Conservation (phyloP, 2,329 filamentous ascomycete species). For the Paraphoma chrysanthemicola region DNA sequence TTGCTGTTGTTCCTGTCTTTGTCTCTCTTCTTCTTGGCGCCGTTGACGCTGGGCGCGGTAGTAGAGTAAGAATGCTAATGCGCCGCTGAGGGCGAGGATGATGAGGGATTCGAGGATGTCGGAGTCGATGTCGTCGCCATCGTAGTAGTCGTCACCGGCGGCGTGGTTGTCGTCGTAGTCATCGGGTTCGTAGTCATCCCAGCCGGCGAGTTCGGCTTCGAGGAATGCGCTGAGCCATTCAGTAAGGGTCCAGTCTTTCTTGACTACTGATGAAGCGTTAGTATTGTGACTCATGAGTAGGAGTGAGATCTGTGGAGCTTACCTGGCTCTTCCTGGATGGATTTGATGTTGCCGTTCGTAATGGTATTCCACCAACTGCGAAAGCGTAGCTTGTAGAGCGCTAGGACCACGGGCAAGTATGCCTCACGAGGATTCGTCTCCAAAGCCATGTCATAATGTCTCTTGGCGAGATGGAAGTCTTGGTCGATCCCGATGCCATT, state of each 20-base stretch:
- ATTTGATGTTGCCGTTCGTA: constrained; percentile 88
- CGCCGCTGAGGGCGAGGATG: constrained; percentile 78
- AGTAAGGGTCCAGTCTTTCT: constrained; percentile 76
- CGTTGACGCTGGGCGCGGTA: constrained; percentile 72
- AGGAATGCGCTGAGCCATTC: constrained; percentile 92
- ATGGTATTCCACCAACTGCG: constrained; percentile 95
- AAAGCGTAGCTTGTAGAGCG: constrained; percentile 81
- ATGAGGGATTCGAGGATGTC: constrained; percentile 84
- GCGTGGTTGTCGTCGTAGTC: constrained; percentile 51
- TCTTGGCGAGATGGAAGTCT: constrained; percentile 95
- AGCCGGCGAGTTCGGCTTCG: constrained; percentile 62
- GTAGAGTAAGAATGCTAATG: constrained; percentile 79
- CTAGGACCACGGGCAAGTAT: constrained; percentile 89
- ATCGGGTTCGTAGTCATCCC: constrained; percentile 63
- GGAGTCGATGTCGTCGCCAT: constrained; percentile 68
- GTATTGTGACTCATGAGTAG: background rate
- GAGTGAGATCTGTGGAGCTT: constrained; percentile 45
- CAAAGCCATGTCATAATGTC: constrained; percentile 91
- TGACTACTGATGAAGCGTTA: constrained; percentile 60
- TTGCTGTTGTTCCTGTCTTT: constrained; percentile 36
- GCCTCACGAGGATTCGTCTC: constrained; percentile 87
- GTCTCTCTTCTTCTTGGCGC: constrained; percentile 51
- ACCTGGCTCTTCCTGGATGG: constrained; percentile 89
- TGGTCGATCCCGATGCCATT: constrained; percentile 92
- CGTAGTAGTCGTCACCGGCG: constrained; percentile 64